A percentile compares a stretch with the other conserved stretches of the same genome.
Conservation (phyloP, 208 protist genomes). For the Novymonas esmeraldas region DNA sequence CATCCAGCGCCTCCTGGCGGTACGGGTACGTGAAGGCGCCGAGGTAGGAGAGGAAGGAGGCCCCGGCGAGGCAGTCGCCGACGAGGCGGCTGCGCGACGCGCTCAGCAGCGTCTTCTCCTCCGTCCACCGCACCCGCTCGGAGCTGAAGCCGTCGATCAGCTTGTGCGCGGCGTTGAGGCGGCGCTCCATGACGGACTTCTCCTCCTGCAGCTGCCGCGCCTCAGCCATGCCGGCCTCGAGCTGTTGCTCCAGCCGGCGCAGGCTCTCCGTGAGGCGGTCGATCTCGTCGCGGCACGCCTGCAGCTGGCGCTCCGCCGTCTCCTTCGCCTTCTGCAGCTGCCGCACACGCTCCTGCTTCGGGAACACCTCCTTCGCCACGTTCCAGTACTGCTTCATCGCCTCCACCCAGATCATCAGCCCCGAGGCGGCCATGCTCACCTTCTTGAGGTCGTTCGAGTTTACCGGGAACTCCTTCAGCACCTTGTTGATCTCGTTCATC, state of each 20-base stretch:
- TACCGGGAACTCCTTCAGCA: slow-evolving; percentile 93
- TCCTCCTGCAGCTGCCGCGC: slow-evolving; percentile 92
- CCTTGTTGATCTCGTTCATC: slow-evolving; percentile 95
- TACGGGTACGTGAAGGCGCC: slow-evolving; percentile 98
- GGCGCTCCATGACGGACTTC: slow-evolving; percentile 95
- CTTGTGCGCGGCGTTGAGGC: slow-evolving; percentile 94
- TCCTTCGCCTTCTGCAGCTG: slow-evolving; percentile 93
- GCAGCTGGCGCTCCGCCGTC: slow-evolving; percentile 88
- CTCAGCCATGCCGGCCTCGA: slow-evolving; percentile 92
- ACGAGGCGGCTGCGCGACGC: slow-evolving; percentile 90
- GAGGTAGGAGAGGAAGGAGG: slow-evolving; percentile 98
- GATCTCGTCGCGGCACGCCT: slow-evolving; percentile 89
- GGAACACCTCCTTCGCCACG: slow-evolving; percentile 97
- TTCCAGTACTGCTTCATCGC: slow-evolving; percentile 98
- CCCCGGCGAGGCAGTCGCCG: slow-evolving; percentile 97
- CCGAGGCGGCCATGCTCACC: slow-evolving; percentile 92
- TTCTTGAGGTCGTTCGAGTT: slow-evolving; percentile 92
- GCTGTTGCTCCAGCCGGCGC: slow-evolving; percentile 85
- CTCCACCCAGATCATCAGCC: slow-evolving; percentile 97
- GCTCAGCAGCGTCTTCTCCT: slow-evolving; percentile 92
- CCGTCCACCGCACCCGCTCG: slow-evolving; percentile 96
- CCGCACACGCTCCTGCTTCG: slow-evolving; percentile 95
- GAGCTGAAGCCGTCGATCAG: slow-evolving; percentile 97
- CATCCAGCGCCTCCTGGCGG: slow-evolving; percentile 94
- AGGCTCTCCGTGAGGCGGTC: slow-evolving; percentile 93